Evolutionary conservation across 78 protist genomes (phyloP), one percentile per base, ranked within the genome.

Genomic region (Dictyostelium firmibasis): DNA sequence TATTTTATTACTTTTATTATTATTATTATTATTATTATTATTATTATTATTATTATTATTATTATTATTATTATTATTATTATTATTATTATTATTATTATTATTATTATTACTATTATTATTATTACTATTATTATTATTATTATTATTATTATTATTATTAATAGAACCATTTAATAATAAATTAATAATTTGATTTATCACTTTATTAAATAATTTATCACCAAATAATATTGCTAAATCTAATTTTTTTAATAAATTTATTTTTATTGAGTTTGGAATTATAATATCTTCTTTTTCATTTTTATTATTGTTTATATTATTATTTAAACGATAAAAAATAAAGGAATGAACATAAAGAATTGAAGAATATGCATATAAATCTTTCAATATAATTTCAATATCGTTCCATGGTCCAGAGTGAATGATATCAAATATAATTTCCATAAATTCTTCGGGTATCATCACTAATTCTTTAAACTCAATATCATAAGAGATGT

Each of bases 221-320:
- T 83, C 95, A 60, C 88, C 88, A 77, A 82, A n/a, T 50, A 92
- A 1, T 7, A 92, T 18, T n/a, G 92, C 81, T 64, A 64, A 67
- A 33, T 92, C 95, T 47, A 92, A 67, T 33, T 23, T 23, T 41
- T 86, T 35, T 20, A 79, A 29, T 9, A 79, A 11, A 0, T 16
- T 78, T 41, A 14, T 78, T 1, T n/a, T 78, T 25, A 23, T 16
- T 14, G 25, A 16, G n/a, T 16, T 50, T 50, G 20, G 62, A 16
- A 50, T 50, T 14, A 16, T 13, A 50, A 1, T n/a, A 78, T n/a
- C 4, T 14, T 18, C 11, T 6, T 64, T 25, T n/a, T 29, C 5
- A 69, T 23, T 23, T 3, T 64, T 64, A 64, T 64, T 6, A 64
- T 0, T 0, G 5, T 64, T 23, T 5, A 23, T 0, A 23, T 60